Evolutionary conservation across 2,329 filamentous ascomycete species (phyloP).

Genomic region (Fusarium sp.): DNA sequence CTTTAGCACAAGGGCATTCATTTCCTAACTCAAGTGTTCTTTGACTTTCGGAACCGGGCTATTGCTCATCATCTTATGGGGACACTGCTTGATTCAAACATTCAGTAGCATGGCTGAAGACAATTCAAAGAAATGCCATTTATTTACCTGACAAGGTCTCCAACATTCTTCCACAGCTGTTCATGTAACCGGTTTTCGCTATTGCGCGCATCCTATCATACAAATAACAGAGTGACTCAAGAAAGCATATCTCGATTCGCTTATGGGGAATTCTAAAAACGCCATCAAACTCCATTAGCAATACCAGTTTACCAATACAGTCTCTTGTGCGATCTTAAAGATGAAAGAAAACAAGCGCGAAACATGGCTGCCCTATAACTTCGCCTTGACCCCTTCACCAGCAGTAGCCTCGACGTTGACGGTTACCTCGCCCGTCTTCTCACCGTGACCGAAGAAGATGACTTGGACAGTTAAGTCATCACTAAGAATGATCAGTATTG

Average conservation of each 20-base stretch:
- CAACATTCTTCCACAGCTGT: not conserved
- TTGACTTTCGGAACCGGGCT: not conserved
- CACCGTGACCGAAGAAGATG: conserved; percentile 93
- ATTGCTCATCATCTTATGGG: not conserved
- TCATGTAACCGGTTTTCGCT: not conserved
- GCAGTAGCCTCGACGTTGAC: conserved; percentile 90
- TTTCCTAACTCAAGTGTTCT: not conserved
- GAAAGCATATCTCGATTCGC: conserved; percentile 17
- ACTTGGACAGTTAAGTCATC: conserved; percentile 98
- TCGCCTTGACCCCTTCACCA: conserved; percentile 54
- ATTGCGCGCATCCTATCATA: conserved; percentile 18
- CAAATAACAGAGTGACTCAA: conserved; percentile 9
- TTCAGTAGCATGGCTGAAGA: not conserved
- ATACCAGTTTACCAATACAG: not conserved
- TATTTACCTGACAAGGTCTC: not conserved
- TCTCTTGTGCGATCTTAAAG: not conserved
- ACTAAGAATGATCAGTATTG: conserved; percentile 58
- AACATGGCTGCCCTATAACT: conserved; percentile 50
- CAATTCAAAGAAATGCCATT: not conserved
- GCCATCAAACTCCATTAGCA: conserved; percentile 40
- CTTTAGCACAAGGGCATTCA: not conserved
- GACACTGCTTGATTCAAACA: not conserved
- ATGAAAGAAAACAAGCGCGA: not conserved
- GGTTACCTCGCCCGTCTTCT: conserved; percentile 81
- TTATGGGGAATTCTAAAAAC: conserved; percentile 31